Evolutionary conservation across 345 rosid species (phyloP), one percentile per base, ranked within the genome.

Genomic region (Aquilaria malaccensis): DNA sequence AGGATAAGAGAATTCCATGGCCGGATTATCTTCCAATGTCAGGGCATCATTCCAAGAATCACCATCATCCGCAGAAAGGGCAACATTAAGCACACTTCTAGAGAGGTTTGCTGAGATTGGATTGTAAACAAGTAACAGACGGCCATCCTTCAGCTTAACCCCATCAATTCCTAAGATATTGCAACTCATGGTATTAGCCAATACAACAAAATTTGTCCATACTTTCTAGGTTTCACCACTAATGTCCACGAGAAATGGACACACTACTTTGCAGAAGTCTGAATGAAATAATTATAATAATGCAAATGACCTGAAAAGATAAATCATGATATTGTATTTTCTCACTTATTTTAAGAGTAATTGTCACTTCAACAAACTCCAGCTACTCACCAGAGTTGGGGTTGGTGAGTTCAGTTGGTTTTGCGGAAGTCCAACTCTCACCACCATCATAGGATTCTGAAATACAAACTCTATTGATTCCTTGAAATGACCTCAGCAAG

Each of bases 1-100:
- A 0, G 96, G 95, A 64, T 94, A 89, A 2, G 97, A 94, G 67
- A 89, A 94, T 60, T 94, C 95, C 97, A 87, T 84, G 50, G 64
- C 88, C 14, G 51, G 46, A n/a, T 76, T 63, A 6, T 88, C 86
- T 69, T 88, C 96, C 52, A 90, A 66, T 1, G 89, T 86, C 59
- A 82, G 59, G 66, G 73, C 82, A 69, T 94, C 86, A 33, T 67
- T 58, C 99, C 92, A 94, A 3, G 89, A 75, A 70, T 86, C 85
- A 46, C 95, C 95, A 10, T 94, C 95, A 72, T 94, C 89, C 14
- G 59, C 30, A 15, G 96, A 90, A 43, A 79, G 50, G 54, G 89
- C 88, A 60, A 94, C 79, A 72, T 88, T 90, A 68, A 94, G 96
- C 65, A 78, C 79, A 33, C 88, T 89, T 73, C 95, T 81, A 3